Conservation (phyloP, 441 rosid genomes). For the California macrophylla region DNA sequence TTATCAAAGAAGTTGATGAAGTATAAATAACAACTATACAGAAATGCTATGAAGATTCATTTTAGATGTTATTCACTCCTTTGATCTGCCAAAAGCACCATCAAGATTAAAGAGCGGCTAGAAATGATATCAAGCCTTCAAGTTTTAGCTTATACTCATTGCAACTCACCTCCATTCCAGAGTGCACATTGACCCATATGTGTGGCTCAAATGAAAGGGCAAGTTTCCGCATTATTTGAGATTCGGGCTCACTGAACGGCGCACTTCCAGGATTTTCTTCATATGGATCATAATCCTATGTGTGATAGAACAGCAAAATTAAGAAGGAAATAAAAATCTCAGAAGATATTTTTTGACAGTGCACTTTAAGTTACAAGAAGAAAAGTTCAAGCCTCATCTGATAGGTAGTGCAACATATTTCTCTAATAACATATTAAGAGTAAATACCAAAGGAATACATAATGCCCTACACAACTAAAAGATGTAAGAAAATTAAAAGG, state of each 20-base stretch:
- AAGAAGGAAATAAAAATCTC: slow-evolving; percentile 8
- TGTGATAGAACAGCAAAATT: slow-evolving; percentile 13
- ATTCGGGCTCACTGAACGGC: slow-evolving; percentile 93
- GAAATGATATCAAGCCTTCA: background rate
- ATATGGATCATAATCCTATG: slow-evolving; percentile 87
- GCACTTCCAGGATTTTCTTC: slow-evolving; percentile 96
- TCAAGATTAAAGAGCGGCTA: background rate
- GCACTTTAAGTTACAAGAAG: background rate
- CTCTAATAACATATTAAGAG: background rate
- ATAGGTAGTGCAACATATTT: background rate
- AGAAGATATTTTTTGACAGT: background rate
- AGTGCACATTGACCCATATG: slow-evolving; percentile 89
- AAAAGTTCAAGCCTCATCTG: background rate
- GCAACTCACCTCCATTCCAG: slow-evolving; percentile 87
- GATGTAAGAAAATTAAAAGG: background rate
- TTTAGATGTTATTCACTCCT: background rate
- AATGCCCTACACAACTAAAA: background rate
- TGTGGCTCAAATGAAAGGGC: slow-evolving; percentile 90
- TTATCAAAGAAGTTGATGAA: background rate
- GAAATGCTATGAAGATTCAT: background rate
- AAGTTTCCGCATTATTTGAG: slow-evolving; percentile 85
- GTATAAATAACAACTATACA: background rate
- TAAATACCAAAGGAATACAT: background rate
- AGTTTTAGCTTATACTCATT: background rate
- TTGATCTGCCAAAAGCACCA: slow-evolving; percentile 2